Conservation (phyloP, 768 basidiomycete species). For the Imleria badia region DNA sequence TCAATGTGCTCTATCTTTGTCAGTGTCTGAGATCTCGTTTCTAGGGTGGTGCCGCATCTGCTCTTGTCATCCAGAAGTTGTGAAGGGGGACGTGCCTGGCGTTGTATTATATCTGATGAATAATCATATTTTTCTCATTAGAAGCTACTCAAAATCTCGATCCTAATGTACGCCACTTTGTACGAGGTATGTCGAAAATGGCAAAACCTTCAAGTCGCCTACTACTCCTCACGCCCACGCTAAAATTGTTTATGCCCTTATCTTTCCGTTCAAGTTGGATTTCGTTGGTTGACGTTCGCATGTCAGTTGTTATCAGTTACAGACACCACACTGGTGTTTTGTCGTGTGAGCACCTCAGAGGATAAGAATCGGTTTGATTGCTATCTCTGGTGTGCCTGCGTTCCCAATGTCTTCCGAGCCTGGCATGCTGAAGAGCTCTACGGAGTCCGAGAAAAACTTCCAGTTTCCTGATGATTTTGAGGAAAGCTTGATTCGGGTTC, state of each 20-base stretch:
- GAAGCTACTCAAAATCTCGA: conserved; percentile 1
- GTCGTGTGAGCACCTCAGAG: conserved; percentile 3
- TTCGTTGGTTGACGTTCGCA: neutral
- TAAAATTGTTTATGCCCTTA: conserved; percentile 16
- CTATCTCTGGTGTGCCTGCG: neutral
- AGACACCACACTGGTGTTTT: neutral
- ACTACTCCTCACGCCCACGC: conserved; percentile 4
- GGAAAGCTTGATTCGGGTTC: conserved; percentile 35
- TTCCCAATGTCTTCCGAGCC: conserved; percentile 20
- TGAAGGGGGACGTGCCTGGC: conserved; percentile 38
- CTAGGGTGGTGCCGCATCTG: conserved; percentile 91
- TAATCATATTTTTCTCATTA: conserved; percentile 12
- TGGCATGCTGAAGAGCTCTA: conserved; percentile 4
- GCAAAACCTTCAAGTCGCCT: neutral
- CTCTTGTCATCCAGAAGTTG: conserved; percentile 84
- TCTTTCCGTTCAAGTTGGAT: conserved; percentile 14
- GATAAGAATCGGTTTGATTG: conserved; percentile 8
- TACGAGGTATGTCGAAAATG: conserved; percentile 17
- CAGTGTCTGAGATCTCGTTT: conserved; percentile 18
- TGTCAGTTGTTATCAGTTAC: conserved; percentile 9
- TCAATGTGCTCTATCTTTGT: conserved; percentile 15
- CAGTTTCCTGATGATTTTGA: conserved; percentile 21
- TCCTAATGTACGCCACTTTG: neutral
- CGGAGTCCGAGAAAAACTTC: conserved; percentile 16
- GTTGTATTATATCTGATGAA: conserved; percentile 20